Evolutionary conservation across 2,329 filamentous ascomycete species (phyloP).

Genomic region (Claviceps sp.): DNA sequence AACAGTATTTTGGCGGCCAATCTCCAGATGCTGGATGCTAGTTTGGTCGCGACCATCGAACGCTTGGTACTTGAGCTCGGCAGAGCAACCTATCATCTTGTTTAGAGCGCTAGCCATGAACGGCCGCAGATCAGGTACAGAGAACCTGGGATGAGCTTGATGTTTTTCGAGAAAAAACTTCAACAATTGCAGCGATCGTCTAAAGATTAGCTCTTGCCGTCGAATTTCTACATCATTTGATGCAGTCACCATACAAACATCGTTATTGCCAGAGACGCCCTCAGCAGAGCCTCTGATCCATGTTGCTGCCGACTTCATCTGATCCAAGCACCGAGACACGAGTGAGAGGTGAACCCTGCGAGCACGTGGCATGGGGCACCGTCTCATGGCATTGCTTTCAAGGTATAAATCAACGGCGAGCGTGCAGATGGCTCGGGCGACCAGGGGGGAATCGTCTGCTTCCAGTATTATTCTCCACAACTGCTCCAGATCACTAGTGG

Average conservation of each 20-base stretch:
- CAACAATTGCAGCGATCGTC: conserved; percentile 54
- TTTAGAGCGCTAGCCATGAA: conserved; percentile 38
- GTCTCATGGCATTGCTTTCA: conserved; percentile 35
- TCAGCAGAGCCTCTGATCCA: conserved; percentile 35
- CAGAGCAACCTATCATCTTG: conserved; percentile 45
- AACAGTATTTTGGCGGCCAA: conserved; percentile 59
- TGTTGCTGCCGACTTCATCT: conserved; percentile 50
- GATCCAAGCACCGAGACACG: conserved; percentile 58
- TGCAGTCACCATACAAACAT: conserved; percentile 40
- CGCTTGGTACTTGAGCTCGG: conserved; percentile 60
- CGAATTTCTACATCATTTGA: conserved; percentile 32
- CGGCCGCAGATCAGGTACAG: conserved; percentile 42
- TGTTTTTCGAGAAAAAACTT: conserved; percentile 53
- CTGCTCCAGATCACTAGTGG: conserved; percentile 48
- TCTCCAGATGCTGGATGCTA: conserved; percentile 46
- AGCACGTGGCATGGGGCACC: conserved; percentile 35
- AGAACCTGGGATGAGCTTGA: conserved; percentile 46
- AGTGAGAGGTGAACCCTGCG: conserved; percentile 53
- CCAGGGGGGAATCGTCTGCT: conserved; percentile 51
- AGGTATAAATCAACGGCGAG: conserved; percentile 63
- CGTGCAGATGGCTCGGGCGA: conserved; percentile 51
- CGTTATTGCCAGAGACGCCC: conserved; percentile 28
- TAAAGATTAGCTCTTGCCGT: conserved; percentile 46
- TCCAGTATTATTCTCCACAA: conserved; percentile 75
- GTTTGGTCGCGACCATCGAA: conserved; percentile 50